These are phyloP conservation scores for Lolium rigidum DNA, from an alignment of 176 grass and related monocot genomes.

Conservation along the genomic window DNA sequence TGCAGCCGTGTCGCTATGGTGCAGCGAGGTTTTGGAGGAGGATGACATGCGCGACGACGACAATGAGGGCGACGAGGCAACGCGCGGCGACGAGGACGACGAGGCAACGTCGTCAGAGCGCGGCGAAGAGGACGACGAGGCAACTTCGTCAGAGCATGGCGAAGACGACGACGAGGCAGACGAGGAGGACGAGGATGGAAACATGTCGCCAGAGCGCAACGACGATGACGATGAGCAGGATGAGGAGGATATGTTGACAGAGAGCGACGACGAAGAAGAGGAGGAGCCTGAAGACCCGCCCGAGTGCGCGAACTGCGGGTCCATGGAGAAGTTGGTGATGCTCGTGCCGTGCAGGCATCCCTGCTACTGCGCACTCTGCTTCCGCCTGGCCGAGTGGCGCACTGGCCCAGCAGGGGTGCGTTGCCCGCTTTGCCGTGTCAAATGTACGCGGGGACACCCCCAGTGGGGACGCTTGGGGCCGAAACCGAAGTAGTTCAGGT, in stretches of 20 bases:
- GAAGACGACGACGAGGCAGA: neutral
- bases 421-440: neutral
- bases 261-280: neutral
- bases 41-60: too few relatives aligned
- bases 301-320: neutral
- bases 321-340: neutral
- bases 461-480: neutral
- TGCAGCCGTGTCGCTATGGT: neutral
- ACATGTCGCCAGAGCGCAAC: neutral
- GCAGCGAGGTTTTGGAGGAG: too few relatives aligned
- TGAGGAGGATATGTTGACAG: neutral
- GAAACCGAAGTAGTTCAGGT: neutral
- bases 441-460: neutral
- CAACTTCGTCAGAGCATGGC: neutral
- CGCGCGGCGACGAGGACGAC: neutral
- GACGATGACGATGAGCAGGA: neutral
- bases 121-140: neutral
- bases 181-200: neutral
- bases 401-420: neutral
- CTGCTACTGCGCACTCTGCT: neutral
- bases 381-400: too few relatives aligned
- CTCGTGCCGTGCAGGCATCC: neutral
- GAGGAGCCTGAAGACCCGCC: neutral
- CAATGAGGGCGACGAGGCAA: too few relatives aligned
- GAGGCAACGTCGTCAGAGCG: neutral